These are phyloP conservation scores for Colletotrichum sublineola DNA, from an alignment of 2,329 filamentous ascomycete species.

Conservation along the genomic window DNA sequence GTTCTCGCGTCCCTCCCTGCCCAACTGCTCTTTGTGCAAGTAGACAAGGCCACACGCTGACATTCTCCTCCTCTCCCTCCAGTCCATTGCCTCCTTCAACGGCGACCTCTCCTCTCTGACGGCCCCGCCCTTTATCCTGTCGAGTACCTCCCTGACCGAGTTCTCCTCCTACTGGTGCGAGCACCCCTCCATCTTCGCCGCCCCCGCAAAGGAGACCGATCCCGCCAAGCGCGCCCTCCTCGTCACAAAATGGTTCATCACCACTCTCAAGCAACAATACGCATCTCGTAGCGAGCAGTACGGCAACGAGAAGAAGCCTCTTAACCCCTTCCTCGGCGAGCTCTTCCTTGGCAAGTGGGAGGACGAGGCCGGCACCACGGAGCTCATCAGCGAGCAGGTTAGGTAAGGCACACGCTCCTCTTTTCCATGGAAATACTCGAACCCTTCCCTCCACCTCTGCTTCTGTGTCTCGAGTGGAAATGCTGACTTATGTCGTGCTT, in stretches of 20 bases:
- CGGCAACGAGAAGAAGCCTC: slow-evolving; percentile 96
- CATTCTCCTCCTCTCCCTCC: background rate
- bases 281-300: slow-evolving; percentile 80
- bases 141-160: slow-evolving; percentile 81
- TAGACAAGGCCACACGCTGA: background rate
- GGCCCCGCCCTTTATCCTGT: slow-evolving; percentile 86
- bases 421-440: background rate
- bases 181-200: slow-evolving; percentile 82
- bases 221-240: slow-evolving; percentile 85
- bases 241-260: slow-evolving; percentile 97
- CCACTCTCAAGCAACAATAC: slow-evolving; percentile 90
- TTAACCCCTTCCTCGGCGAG: slow-evolving; percentile 97
- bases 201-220: slow-evolving; percentile 83
- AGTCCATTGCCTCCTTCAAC: slow-evolving; percentile 85
- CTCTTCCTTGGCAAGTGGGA: slow-evolving; percentile 94
- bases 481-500: background rate
- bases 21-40: background rate
- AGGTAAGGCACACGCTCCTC: slow-evolving; percentile 60
- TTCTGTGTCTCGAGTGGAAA: too few species aligned
- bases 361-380: slow-evolving; percentile 83
- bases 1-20: too few species aligned
- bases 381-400: slow-evolving; percentile 94
- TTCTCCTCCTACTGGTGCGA: slow-evolving; percentile 89
- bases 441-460: background rate
- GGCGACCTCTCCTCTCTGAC: slow-evolving; percentile 85